A percentile compares a stretch with the other conserved stretches of the same genome.
phyloP scores from a whole-genome alignment of 306 rosid species.

The Luffa acutangula region DNA sequence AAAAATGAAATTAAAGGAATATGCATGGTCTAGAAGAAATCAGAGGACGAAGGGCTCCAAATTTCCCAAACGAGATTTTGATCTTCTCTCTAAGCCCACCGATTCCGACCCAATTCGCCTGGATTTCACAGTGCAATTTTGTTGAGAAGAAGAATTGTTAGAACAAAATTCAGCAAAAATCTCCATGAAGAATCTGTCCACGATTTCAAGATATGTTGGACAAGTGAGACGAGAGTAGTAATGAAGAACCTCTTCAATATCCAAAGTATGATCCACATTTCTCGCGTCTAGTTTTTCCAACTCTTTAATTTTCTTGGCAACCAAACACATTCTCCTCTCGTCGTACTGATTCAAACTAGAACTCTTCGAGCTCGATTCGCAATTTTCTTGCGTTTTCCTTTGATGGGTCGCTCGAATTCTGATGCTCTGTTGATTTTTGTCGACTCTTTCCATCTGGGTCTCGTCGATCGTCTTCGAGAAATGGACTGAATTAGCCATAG shows the following conservation, averaged over 20 bases:
- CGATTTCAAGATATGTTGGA: slow-evolving; percentile 73
- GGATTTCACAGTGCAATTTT: slow-evolving; percentile 24
- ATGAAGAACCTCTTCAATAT: slow-evolving; percentile 82
- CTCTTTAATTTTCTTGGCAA: slow-evolving; percentile 66
- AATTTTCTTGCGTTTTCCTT: slow-evolving; percentile 20
- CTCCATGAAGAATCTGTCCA: slow-evolving; percentile 74
- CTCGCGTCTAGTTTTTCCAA: slow-evolving; percentile 60
- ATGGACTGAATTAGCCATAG: neutral
- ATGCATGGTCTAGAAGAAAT: neutral
- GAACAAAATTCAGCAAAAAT: slow-evolving; percentile 47
- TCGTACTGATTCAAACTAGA: neutral
- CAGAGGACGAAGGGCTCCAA: neutral
- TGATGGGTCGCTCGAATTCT: slow-evolving; percentile 11
- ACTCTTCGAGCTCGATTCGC: neutral
- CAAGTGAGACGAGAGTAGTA: slow-evolving; percentile 75
- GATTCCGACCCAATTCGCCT: slow-evolving; percentile 21
- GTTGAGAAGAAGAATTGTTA: slow-evolving; percentile 21
- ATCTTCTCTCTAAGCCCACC: slow-evolving; percentile 18
- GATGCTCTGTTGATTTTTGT: slow-evolving; percentile 8
- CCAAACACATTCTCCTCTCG: slow-evolving; percentile 21
- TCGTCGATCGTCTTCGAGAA: slow-evolving; percentile 4
- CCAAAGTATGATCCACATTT: slow-evolving; percentile 65
- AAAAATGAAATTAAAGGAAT: neutral
- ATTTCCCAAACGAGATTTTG: slow-evolving; percentile 6
- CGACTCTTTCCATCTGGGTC: slow-evolving; percentile 12